Conservation (phyloP, 352 stramenopile species). For the Globisporangium cylindrosporum region DNA sequence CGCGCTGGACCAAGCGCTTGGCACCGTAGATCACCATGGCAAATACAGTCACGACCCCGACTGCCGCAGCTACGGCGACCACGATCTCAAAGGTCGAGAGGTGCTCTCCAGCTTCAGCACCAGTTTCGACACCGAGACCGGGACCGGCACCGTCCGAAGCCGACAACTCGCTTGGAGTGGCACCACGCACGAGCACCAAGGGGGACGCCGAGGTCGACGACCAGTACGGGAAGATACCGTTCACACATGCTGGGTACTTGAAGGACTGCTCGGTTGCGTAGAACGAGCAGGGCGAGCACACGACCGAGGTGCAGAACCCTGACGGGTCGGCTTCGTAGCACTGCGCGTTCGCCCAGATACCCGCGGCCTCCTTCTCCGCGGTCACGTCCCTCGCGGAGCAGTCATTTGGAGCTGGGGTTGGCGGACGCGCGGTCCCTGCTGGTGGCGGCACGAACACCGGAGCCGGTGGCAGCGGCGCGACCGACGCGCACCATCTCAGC, state of each 20-base stretch:
- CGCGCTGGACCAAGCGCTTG: not conserved
- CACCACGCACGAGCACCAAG: not conserved
- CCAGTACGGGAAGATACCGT: slow-evolving; percentile 12
- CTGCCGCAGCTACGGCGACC: slow-evolving; percentile 1
- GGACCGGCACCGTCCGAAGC: too few species aligned
- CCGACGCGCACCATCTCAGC: slow-evolving; percentile 11
- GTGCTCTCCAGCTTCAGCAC: not conserved
- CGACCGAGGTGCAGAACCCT: slow-evolving; percentile 5
- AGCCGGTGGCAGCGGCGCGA: slow-evolving; percentile 1
- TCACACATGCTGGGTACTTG: slow-evolving; percentile 14
- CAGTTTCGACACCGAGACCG: not conserved
- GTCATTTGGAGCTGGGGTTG: slow-evolving; percentile 8
- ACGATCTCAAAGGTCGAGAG: slow-evolving; percentile 1
- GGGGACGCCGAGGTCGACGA: not conserved
- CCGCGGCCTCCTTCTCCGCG: not conserved
- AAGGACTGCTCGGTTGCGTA: slow-evolving; percentile 13
- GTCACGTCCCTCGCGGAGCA: slow-evolving; percentile 8
- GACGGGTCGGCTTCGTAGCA: slow-evolving; percentile 6
- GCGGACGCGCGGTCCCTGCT: not conserved
- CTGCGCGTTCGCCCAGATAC: slow-evolving; percentile 16
- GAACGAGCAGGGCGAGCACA: slow-evolving; percentile 17
- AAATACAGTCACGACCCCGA: slow-evolving; percentile 8
- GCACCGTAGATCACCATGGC: not conserved
- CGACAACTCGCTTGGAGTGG: not conserved
- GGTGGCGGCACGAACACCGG: slow-evolving; percentile 4